Evolutionary conservation across 768 basidiomycete species (phyloP), one percentile per base, ranked within the genome.

Genomic region (Suillus discolor): DNA sequence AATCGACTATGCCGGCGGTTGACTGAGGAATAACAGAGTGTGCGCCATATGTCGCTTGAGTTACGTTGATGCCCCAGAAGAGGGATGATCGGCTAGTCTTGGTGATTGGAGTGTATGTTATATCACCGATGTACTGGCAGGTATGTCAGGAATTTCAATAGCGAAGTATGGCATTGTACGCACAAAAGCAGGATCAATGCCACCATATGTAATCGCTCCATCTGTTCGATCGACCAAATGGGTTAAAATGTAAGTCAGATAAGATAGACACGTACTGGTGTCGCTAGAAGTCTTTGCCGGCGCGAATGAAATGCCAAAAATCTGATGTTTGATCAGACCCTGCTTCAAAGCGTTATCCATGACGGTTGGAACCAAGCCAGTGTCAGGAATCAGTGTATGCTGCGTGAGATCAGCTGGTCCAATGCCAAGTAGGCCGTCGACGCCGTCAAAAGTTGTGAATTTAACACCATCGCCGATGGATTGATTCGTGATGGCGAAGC

Each of bases 21-120:
- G 72, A 71, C 5, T 42, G 34, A 6, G 66, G 57, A 15, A 77
- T 71, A 45, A 71, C 25, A 6, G 54, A 54, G 6, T 57, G 28
- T 7, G n/a, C 15, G 39, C 71, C 70, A 38, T 67, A 75, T 2
- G 70, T 67, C 11, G 39, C 47, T 13, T 31, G 65, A 9, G 70
- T 72, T 54, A 77, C 59, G 39, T 77, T 68, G 49, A 78, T 70
- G 13, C 77, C 77, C 77, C 77, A 78, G 67, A 54, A 78, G 9
- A 3, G 11, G 20, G 62, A 42, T 2, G 77, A 64, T 11, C 75
- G 75, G 12, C 6, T 44, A 28, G 74, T 78, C 38, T 25, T 4
- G 42, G 78, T 79, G 60, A 77, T 47, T 18, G 71, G 75, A 41
- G 49, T 57, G 65, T 73, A 74, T 2, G 65, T 71, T 47, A 76